Percentiles rank a stretch among this genome's conserved stretches.
Conservation (phyloP, 2,329 filamentous ascomycete species). For the Aspergillus aculeatinus region DNA sequence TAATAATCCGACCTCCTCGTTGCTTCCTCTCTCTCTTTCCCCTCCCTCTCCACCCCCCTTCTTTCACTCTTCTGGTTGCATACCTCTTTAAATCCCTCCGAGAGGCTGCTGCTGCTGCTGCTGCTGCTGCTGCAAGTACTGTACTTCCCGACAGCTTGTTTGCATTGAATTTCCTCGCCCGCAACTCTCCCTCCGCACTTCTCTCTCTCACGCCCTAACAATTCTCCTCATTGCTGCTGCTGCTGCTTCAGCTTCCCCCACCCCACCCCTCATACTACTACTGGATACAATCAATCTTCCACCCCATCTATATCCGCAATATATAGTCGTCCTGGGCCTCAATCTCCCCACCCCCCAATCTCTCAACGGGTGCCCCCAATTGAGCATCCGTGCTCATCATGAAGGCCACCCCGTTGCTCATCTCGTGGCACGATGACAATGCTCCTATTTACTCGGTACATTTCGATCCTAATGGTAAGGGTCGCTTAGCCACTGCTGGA, state of each 20-base stretch:
- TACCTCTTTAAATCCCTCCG: neutral
- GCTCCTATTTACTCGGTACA: slow-evolving; percentile 95
- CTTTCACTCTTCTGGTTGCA: neutral
- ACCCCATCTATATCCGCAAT: neutral
- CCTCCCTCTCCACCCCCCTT: neutral
- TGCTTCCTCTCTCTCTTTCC: neutral
- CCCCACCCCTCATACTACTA: neutral
- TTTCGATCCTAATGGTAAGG: slow-evolving; percentile 90
- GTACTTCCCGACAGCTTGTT: neutral
- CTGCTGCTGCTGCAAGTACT: neutral
- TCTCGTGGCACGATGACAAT: slow-evolving; percentile 98
- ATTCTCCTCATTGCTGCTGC: too few species aligned
- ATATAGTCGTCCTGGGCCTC: neutral
- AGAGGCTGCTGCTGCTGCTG: neutral
- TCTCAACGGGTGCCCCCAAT: slow-evolving; percentile 5
- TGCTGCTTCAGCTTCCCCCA: neutral
- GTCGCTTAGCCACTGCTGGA: slow-evolving; percentile 86
- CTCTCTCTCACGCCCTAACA: neutral
- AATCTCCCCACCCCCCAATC: neutral
- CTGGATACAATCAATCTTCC: neutral
- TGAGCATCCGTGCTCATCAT: slow-evolving; percentile 54
- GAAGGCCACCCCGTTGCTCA: slow-evolving; percentile 94
- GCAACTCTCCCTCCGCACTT: neutral
- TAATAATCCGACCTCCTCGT: neutral
- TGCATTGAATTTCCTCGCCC: neutral